These are phyloP conservation scores for Trichosporon sp. DNA, from an alignment of 1,284 basidiomycete genomes.

Conservation along the genomic window DNA sequence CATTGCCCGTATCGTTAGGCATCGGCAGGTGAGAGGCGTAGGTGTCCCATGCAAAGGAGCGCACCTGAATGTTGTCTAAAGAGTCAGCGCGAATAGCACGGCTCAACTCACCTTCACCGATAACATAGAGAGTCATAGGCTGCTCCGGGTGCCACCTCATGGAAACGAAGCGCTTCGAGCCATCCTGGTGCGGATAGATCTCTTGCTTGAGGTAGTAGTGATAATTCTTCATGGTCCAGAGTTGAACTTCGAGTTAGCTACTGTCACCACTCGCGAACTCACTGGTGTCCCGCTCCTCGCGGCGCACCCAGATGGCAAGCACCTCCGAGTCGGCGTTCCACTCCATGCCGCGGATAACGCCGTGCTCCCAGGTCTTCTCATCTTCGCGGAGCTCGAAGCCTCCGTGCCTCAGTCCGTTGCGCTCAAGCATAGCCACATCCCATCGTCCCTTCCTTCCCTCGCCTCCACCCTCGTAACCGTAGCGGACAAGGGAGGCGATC, in stretches of 20 bases:
- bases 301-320: slow-evolving; percentile 80
- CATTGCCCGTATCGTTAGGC: slow-evolving; percentile 77
- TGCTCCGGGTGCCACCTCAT: slow-evolving; percentile 87
- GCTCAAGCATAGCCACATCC: slow-evolving; percentile 92
- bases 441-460: slow-evolving; percentile 66
- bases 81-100: background rate
- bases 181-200: slow-evolving; percentile 60
- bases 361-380: slow-evolving; percentile 50
- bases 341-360: slow-evolving; percentile 68
- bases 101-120: slow-evolving; percentile 64
- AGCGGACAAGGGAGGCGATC: slow-evolving; percentile 79
- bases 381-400: slow-evolving; percentile 74
- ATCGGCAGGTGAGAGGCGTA: slow-evolving; percentile 65
- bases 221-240: slow-evolving; percentile 95
- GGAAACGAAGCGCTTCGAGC: slow-evolving; percentile 64
- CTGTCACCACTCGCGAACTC: slow-evolving; percentile 37
- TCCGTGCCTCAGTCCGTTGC: slow-evolving; percentile 89
- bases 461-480: slow-evolving; percentile 69
- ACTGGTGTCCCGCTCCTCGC: slow-evolving; percentile 68
- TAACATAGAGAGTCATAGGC: slow-evolving; percentile 68
- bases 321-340: slow-evolving; percentile 92
- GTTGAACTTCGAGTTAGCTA: slow-evolving; percentile 67
- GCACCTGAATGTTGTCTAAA: slow-evolving; percentile 62
- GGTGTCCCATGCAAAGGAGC: slow-evolving; percentile 76
- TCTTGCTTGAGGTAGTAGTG: slow-evolving; percentile 97